Percentiles rank a stretch among this genome's conserved stretches.
phyloP scores from a whole-genome alignment of 768 basidiomycete genomes.

The Lentinula guzmanii region DNA sequence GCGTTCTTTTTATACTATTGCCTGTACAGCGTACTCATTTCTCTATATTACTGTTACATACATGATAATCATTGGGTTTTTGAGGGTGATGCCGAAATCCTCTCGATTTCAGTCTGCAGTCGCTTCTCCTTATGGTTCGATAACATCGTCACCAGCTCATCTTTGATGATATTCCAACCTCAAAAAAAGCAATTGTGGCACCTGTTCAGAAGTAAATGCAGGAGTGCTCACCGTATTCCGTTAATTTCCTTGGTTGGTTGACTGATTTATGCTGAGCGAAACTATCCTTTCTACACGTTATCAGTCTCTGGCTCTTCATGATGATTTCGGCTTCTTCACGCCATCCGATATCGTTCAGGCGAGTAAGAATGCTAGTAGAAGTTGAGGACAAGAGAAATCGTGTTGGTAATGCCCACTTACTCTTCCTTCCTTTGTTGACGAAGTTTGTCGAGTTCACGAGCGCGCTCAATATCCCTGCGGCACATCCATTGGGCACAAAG shows the following conservation, averaged over 20 bases:
- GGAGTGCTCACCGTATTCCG: neutral
- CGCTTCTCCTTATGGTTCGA: neutral
- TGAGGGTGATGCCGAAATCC: too few relatives aligned
- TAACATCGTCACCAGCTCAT: neutral
- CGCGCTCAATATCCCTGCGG: neutral
- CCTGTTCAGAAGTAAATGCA: too few relatives aligned
- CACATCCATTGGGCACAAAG: neutral
- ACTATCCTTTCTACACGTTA: neutral
- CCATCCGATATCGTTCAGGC: constrained; percentile 3
- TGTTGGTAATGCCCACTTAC: neutral
- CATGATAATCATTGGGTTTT: too few relatives aligned
- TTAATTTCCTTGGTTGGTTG: neutral
- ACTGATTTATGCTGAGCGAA: neutral
- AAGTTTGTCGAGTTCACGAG: neutral
- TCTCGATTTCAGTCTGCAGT: neutral
- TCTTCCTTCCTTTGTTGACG: neutral
- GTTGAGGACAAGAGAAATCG: neutral
- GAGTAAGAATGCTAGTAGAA: neutral
- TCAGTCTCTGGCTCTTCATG: neutral
- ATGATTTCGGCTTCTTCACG: neutral
- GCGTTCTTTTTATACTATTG: too few relatives aligned
- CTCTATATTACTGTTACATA: neutral
- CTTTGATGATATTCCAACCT: constrained; percentile 1
- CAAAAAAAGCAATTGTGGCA: neutral
- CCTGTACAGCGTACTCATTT: too few relatives aligned